Evolutionary conservation across 257 asterid species (phyloP), one percentile per base, ranked within the genome.

Genomic region (Cinchona pubescens): DNA sequence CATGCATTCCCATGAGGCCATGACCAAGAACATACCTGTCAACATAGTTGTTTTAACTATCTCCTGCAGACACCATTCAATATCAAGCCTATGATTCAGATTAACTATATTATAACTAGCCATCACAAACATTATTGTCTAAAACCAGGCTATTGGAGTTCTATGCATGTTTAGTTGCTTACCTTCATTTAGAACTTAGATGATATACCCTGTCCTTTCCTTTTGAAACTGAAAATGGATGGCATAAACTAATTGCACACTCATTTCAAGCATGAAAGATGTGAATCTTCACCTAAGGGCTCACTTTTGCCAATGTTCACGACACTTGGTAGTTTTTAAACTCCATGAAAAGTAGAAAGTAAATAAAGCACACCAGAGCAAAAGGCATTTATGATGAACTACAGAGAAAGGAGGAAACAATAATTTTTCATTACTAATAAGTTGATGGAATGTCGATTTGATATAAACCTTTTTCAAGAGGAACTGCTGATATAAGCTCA

Each of bases 401-500:
- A 45, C 40, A 37, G 40, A 37, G 40, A 37, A 37, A 37, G 40
- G 40, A 37, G 40, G 5, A 37, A 37, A 37, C 40, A 37, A 37
- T 37, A 37, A 37, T 37, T 5, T 37, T 37, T 37, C 7, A 19
- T 18, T 18, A 5, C n/a, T 49, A 3, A 48, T 49, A 19, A 51
- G 7, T 5, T 5, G 3, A 51, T 51, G 25, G 58, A 51, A 51
- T 51, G 9, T 19, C 58, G 0, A 21, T n/a, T n/a, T n/a, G n/a
- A 15, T 4, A 61, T 46, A 63, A 9, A 93, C 98, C 98, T 82
- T 89, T 80, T 75, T 91, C 97, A 12, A 93, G 91, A 62, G 98
- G 97, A 77, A 91, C 98, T 5, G 97, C 96, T 77, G 79, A 86
- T 19, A 90, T 91, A 58, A 93, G 92, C 85, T 90, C 96, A 56